Base-by-base conservation (phyloP, 805 yeast species). In the Millerago galiae region DNA sequence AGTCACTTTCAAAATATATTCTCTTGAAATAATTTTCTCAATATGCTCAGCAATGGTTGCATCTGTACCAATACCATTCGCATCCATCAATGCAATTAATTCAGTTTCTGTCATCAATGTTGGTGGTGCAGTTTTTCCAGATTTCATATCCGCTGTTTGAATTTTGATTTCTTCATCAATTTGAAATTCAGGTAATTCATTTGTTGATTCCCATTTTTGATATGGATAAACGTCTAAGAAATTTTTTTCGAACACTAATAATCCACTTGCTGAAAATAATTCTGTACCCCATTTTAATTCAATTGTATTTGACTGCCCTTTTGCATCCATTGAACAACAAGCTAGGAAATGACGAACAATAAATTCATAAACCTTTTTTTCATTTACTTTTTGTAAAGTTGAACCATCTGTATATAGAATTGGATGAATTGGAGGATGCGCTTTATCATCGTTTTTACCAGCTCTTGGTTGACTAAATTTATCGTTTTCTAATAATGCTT, bases 31-130 rank as follows among this genome's bases (percentile, higher is more conserved):
- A 34, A 93, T 79, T 56, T 85, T 90, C 44, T 84, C 89, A 31
- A 93, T 93, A 62, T 93, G 99, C 34, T 93, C 99, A 0, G 98
- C 99, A 62, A 93, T 95, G 0, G 99, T 93, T 1, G 99, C 99
- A 67, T 93, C 99, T 0, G 99, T 93, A 3, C 99, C 99, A 35
- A 93, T 93, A 0, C 98, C 98, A 61, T 93, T 93, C 10, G 80
- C 85, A 66, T 95, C 98, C 99, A 93, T 93, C 37, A 93, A 66
- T 9, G 87, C 82, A 63, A 93, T 88, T 17, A 93, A 70, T 57
- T 91, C 99, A 0, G 96, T 73, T 60, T 93, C 99, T 0, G 98
- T 91, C 71, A 93, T 73, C 41, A 79, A 83, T 25, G 66, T 62
- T 0, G 99, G 99, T 1, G 97, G 80, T 0, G 81, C 57, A 0